A percentile compares a stretch with the other conserved stretches of the same genome.
Evolutionary conservation across 2,329 filamentous ascomycete genomes (phyloP).

Genomic region (Cryphonectria nitschkei): DNA sequence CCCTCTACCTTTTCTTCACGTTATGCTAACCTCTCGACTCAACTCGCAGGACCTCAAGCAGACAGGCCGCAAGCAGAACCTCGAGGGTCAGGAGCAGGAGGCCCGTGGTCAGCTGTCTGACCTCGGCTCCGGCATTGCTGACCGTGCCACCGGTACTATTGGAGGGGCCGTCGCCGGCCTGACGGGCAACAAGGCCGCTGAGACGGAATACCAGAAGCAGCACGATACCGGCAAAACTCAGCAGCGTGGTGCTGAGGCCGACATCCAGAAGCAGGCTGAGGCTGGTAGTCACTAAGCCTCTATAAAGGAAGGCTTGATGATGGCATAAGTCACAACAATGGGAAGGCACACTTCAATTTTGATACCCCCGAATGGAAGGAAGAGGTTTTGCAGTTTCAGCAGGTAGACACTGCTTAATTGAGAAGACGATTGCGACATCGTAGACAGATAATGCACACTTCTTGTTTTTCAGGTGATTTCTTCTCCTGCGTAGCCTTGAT

Average conservation of each 20-base stretch:
- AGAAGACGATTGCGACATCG: neutral
- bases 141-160: conserved; percentile 72
- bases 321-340: neutral
- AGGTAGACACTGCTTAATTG: neutral
- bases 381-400: neutral
- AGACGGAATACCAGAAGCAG: conserved; percentile 67
- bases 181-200: conserved; percentile 68
- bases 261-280: conserved; percentile 74
- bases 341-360: conserved; percentile 13
- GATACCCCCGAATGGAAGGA: conserved; percentile 24
- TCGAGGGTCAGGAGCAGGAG: conserved; percentile 78
- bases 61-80: conserved; percentile 76
- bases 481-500: neutral
- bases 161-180: conserved; percentile 73
- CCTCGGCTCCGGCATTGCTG: conserved; percentile 66
- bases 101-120: conserved; percentile 81
- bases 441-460: neutral
- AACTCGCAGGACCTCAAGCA: conserved; percentile 66
- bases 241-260: conserved; percentile 81
- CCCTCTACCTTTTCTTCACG: neutral
- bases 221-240: conserved; percentile 81
- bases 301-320: neutral
- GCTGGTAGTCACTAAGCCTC: conserved; percentile 34
- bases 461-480: neutral
- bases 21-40: conserved; percentile 9